These are phyloP conservation scores for Kluyveromyces sp. DNA, from an alignment of 1,139 yeast species.

Conservation along the genomic window DNA sequence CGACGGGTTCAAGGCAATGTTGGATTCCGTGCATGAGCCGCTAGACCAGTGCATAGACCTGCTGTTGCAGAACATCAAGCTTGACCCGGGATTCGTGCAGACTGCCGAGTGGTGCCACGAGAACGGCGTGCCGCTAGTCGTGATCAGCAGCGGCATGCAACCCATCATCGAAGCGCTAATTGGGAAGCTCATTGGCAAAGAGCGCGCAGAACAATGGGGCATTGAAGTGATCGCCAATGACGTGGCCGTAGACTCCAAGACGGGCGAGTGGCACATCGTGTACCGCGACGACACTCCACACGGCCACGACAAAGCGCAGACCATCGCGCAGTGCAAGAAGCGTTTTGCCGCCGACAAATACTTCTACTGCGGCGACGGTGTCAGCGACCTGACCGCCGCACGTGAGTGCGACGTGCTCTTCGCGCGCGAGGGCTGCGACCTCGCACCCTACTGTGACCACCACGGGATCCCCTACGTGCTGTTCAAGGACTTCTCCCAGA, in stretches of 20 bases:
- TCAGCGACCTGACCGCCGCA: constrained; percentile 90
- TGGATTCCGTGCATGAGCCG: constrained; percentile 68
- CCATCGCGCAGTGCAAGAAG: constrained; percentile 59
- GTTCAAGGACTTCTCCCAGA: constrained; percentile 69
- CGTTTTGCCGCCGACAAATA: constrained; percentile 49
- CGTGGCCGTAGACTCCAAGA: constrained; percentile 50
- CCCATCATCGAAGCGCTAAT: constrained; percentile 80
- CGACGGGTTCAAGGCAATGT: constrained; percentile 79
- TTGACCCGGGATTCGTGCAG: constrained; percentile 85
- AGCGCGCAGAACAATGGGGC: constrained; percentile 40
- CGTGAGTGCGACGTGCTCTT: constrained; percentile 87
- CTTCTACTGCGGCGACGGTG: constrained; percentile 97
- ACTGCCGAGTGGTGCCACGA: constrained; percentile 74
- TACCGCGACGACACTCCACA: constrained; percentile 80
- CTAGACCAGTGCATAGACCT: constrained; percentile 75
- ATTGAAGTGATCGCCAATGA: constrained; percentile 81
- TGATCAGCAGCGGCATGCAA: constrained; percentile 86
- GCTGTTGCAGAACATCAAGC: constrained; percentile 51
- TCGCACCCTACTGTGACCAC: constrained; percentile 72
- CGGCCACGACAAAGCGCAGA: constrained; percentile 90
- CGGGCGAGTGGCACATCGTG: constrained; percentile 70
- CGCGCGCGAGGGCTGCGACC: constrained; percentile 88
- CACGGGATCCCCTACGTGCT: constrained; percentile 81
- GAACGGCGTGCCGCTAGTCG: constrained; percentile 67
- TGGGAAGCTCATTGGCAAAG: constrained; percentile 65